These are phyloP conservation scores for Lepidium sativum DNA, from an alignment of 345 rosid genomes.

Conservation along the genomic window DNA sequence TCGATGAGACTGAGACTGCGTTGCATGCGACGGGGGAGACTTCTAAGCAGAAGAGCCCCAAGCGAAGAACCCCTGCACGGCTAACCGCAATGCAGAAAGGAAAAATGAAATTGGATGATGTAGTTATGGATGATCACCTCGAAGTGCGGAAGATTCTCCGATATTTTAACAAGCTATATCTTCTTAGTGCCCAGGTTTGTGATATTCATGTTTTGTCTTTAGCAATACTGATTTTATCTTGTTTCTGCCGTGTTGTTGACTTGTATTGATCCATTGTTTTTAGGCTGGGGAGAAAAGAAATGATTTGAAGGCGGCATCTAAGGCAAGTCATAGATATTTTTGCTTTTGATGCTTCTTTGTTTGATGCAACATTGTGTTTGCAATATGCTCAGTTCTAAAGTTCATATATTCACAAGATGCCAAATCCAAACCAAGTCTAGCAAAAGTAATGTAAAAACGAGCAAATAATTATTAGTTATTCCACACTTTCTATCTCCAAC, in stretches of 20 bases:
- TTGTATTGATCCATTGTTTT: background rate
- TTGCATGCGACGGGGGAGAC: background rate
- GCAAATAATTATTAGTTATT: background rate
- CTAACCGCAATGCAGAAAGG: too few species aligned
- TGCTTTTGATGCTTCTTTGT: background rate
- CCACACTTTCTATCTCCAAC: too few species aligned
- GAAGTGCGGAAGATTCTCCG: slow-evolving; percentile 61
- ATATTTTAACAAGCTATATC: slow-evolving; percentile 77
- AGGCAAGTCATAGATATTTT: slow-evolving; percentile 40
- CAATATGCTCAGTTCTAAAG: background rate
- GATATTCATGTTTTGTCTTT: background rate
- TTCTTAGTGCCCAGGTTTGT: slow-evolving; percentile 66
- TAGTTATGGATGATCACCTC: slow-evolving; percentile 30
- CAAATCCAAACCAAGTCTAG: background rate
- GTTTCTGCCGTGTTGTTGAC: background rate
- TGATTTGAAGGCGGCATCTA: slow-evolving; percentile 65
- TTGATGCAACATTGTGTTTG: background rate
- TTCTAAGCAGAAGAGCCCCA: too few species aligned
- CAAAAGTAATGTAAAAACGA: background rate
- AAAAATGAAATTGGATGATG: background rate
- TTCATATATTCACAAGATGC: background rate
- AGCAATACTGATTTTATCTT: background rate
- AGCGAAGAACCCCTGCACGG: too few species aligned
- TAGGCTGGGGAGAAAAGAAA: slow-evolving; percentile 48
- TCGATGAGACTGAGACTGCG: background rate